Percentiles rank a stretch among this genome's conserved stretches.
Evolutionary conservation across 2,329 filamentous ascomycete species (phyloP).

Genomic region (Colletotrichum sp.): DNA sequence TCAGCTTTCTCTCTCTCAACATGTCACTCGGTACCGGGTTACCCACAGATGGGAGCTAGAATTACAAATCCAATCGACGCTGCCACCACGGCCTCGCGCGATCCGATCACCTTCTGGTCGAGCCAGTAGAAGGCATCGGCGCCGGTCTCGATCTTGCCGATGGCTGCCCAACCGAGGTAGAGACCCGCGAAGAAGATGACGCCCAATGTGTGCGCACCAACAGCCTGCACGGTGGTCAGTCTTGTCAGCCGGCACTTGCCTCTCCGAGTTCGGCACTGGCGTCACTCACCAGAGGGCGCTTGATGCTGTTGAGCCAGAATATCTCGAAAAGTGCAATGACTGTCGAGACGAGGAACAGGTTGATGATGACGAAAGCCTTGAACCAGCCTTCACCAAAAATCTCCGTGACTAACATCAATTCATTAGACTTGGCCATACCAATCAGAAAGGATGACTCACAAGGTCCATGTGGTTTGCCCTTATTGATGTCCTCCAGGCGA

Average conservation of each 20-base stretch:
- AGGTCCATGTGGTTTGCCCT: conserved; percentile 5
- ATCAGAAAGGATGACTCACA: conserved; percentile 8
- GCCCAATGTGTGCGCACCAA: conserved; percentile 47
- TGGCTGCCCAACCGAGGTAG: conserved; percentile 56
- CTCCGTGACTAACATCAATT: conserved; percentile 43
- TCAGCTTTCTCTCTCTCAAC: not conserved
- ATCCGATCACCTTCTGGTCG: conserved; percentile 48
- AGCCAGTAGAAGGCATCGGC: conserved; percentile 57
- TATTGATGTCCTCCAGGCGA: conserved; percentile 17
- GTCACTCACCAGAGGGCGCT: conserved; percentile 49
- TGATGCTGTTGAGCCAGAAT: conserved; percentile 58
- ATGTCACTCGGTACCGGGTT: not conserved
- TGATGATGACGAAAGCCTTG: conserved; percentile 50
- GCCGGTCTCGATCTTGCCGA: conserved; percentile 52
- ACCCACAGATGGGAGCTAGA: conserved; percentile 51
- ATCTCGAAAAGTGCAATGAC: conserved; percentile 51
- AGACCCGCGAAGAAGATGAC: conserved; percentile 43
- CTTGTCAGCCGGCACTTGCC: conserved; percentile 14
- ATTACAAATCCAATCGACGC: conserved; percentile 51
- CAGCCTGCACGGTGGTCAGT: conserved; percentile 38
- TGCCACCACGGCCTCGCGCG: conserved; percentile 47
- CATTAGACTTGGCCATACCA: not conserved
- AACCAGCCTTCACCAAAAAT: conserved; percentile 54
- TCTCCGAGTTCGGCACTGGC: not conserved
- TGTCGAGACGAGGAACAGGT: conserved; percentile 49